Evolutionary conservation across 192 early-diverging fungal species (phyloP).

Genomic region (Linderina pennispora): DNA sequence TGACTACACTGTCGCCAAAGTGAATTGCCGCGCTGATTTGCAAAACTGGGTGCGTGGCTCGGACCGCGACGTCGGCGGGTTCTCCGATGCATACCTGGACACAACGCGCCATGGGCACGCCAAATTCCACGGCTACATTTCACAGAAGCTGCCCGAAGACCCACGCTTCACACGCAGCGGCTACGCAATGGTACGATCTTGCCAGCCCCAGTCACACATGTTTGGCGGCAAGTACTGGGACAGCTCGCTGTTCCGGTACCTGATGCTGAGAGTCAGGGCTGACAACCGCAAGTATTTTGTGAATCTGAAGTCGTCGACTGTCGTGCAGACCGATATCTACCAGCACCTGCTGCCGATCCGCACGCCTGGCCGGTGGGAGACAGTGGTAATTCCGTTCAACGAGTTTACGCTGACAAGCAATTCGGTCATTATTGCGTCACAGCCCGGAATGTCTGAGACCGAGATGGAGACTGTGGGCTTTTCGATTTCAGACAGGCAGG

Average conservation of each 20-base stretch:
- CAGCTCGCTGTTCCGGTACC: constrained; percentile 76
- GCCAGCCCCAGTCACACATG: constrained; percentile 60
- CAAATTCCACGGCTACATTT: constrained; percentile 76
- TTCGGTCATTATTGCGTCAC: constrained; percentile 77
- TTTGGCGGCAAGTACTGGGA: constrained; percentile 80
- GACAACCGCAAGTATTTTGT: constrained; percentile 86
- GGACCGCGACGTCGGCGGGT: constrained; percentile 89
- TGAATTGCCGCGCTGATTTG: constrained; percentile 60
- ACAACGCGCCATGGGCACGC: constrained; percentile 58
- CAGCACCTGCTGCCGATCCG: constrained; percentile 88
- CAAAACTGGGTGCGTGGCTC: constrained; percentile 75
- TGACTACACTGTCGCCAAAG: constrained; percentile 62
- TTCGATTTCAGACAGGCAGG: constrained; percentile 70
- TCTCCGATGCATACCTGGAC: constrained; percentile 71
- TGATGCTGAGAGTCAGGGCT: constrained; percentile 72
- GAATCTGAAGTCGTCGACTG: constrained; percentile 82
- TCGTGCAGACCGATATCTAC: constrained; percentile 81
- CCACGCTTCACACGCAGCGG: constrained; percentile 71
- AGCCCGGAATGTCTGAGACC: constrained; percentile 78
- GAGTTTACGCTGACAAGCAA: constrained; percentile 91
- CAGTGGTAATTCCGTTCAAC: constrained; percentile 83
- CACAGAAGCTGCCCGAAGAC: constrained; percentile 69
- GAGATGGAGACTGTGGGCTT: constrained; percentile 88
- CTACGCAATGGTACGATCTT: constrained; percentile 86
- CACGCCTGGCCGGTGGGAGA: constrained; percentile 90